Evolutionary conservation across 1,139 yeast species (phyloP), one percentile per base, ranked within the genome.

Genomic region (Hanseniaspora uvarum): DNA sequence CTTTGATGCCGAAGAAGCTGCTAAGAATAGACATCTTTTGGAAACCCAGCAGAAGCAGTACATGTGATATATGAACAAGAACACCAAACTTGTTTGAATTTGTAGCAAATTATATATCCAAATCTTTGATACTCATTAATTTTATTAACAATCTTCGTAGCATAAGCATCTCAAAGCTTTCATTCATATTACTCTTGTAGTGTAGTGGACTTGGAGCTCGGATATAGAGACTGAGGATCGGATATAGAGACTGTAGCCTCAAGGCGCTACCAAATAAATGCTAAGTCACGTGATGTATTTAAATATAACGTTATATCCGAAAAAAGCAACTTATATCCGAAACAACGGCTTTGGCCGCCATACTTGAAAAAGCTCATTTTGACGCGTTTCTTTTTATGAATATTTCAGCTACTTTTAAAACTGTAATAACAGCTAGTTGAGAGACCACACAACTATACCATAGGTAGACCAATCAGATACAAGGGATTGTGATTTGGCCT

Each of bases 1-100:
- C 51, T 67, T 63, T 57, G 69, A 66, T 52, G 46, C 46, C 21
- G 63, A 63, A 16, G 68, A 65, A 49, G 55, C 64, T 41, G 62
- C 67, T 52, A 59, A 56, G 50, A 59, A 58, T 40, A 62, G 59
- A 45, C 62, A 59, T 36, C 57, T 56, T 36, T 51, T 56, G 37
- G 59, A 58, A 46, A 57, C 53, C 41, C 46, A 45, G 11, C 51
- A 44, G 7, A 34, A 43, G 14, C 37, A 49, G 31, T 39, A 44
- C 40, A 10, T 30, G 23, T 41, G 43, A 26, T 40, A 28, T n/a
- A 6, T 28, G 31, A 28, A 10, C 11, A 28, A 28, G n/a, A n/a
- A n/a, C n/a, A n/a, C n/a, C n/a, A n/a, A n/a, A n/a, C n/a, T n/a
- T n/a, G n/a, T n/a, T n/a, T n/a, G n/a, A n/a, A n/a, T n/a, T n/a